Evolutionary conservation across 83 land plant species (phyloP), one percentile per base, ranked within the genome.

Genomic region (Diphasiastrum complanatum): DNA sequence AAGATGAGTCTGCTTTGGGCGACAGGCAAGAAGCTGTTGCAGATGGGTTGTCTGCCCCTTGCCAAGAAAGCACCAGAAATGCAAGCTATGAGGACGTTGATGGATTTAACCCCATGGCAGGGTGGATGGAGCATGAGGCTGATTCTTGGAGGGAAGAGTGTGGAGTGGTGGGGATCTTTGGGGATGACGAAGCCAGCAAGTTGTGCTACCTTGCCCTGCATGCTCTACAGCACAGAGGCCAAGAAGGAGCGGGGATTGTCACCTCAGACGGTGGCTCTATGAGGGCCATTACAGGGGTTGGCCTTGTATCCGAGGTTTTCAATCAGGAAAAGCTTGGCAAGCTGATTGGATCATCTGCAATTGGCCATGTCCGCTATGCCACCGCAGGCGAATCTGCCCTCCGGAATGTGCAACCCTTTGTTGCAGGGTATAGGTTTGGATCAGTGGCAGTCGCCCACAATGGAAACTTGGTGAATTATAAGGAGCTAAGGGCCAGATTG

Each of bases 351-450:
- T 33, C 51, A 14, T 40, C 73, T n/a, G 87, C 96, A 0, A 85
- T 92, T 32, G 98, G 98, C 10, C 96, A 88, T 64, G 96, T 88
- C 19, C 55, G 98, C 30, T 88, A 88, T 66, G 83, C 92, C 33
- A 92, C 98, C 25, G 85, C 98, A 8, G 98, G 98, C 38, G 60
- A 75, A 1, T 80, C 96, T 14, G 72, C 71, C 67, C 65, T 78
- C 5, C 63, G 74, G 53, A 92, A 88, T 62, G 98, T 88, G 31
- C 98, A 92, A 76, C 98, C 98, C 1, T 86, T 92, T 60, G 86
- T 88, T 45, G 90, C 90, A 22, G 81, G 86, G 20, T 92, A 83
- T 56, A 72, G 88, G 0, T 92, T 85, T 56, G 98, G 96, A 0
- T 78, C 85, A 19, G 76, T 92, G 1, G 98, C 75, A 2, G 84